Percentiles rank a stretch among this genome's conserved stretches.
Evolutionary conservation across 2,329 filamentous ascomycete species (phyloP).

Genomic region (Talaromyces sp.): DNA sequence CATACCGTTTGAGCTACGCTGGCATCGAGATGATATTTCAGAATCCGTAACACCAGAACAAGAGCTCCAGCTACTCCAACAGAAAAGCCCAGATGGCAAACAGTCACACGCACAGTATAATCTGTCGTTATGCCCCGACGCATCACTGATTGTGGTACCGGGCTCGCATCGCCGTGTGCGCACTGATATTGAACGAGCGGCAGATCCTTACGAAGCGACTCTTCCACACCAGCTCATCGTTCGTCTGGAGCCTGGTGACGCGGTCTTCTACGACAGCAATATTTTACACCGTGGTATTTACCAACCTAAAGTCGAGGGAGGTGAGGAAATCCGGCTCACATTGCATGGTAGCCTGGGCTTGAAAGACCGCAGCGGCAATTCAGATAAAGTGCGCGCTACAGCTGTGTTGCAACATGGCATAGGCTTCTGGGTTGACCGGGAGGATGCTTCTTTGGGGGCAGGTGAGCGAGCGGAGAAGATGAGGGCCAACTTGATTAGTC

Average conservation of each 20-base stretch:
- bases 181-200: slow-evolving; percentile 65
- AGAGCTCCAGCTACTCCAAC: slow-evolving; percentile 59
- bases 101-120: slow-evolving; percentile 85
- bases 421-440: slow-evolving; percentile 42
- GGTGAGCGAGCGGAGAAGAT: slow-evolving; percentile 42
- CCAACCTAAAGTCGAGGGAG: slow-evolving; percentile 35
- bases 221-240: slow-evolving; percentile 66
- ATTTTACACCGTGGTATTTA: slow-evolving; percentile 59
- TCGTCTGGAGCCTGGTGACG: slow-evolving; percentile 67
- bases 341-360: slow-evolving; percentile 44
- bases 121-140: slow-evolving; percentile 72
- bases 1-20: slow-evolving; percentile 67
- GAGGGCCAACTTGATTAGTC: slow-evolving; percentile 42
- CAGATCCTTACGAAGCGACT: slow-evolving; percentile 60
- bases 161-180: slow-evolving; percentile 70
- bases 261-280: slow-evolving; percentile 87
- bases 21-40: slow-evolving; percentile 82
- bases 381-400: slow-evolving; percentile 37
- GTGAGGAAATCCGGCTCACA: slow-evolving; percentile 39
- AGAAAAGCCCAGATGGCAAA: slow-evolving; percentile 41
- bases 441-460: slow-evolving; percentile 40
- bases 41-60: slow-evolving; percentile 62
- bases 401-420: slow-evolving; percentile 47
- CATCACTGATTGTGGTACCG: slow-evolving; percentile 70
- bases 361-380: slow-evolving; percentile 27